These are phyloP conservation scores for Penicillium canariense DNA, from an alignment of 495 filamentous ascomycete species.

Conservation along the genomic window DNA sequence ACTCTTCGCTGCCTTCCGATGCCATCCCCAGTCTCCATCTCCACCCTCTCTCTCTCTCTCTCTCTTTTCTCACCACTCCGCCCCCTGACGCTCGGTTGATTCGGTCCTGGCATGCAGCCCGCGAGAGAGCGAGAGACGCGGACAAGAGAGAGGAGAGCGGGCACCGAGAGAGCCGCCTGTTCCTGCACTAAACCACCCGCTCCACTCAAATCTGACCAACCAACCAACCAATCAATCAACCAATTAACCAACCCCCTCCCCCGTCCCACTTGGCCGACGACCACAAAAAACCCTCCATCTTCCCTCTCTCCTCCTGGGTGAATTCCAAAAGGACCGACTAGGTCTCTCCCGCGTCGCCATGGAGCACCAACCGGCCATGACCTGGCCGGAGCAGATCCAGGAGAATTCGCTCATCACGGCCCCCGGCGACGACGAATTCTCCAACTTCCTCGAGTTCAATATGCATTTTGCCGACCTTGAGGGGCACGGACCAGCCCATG, in stretches of 20 bases:
- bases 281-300: too few relatives aligned
- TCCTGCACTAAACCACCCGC: too few relatives aligned
- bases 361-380: slow-evolving; percentile 41
- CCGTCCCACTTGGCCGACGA: neutral
- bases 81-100: too few relatives aligned
- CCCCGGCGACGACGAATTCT: slow-evolving; percentile 49
- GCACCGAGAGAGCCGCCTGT: too few relatives aligned
- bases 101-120: too few relatives aligned
- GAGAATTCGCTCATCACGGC: slow-evolving; percentile 32
- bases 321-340: neutral
- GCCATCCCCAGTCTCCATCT: too few relatives aligned
- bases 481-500: slow-evolving; percentile 38
- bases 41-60: too few relatives aligned
- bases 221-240: neutral
- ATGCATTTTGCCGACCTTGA: slow-evolving; percentile 50
- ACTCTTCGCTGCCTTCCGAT: too few relatives aligned
- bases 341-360: slow-evolving; percentile 20
- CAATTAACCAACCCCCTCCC: neutral
- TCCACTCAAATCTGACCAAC: neutral
- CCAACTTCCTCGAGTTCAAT: slow-evolving; percentile 53
- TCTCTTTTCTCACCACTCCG: too few relatives aligned
- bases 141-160: too few relatives aligned
- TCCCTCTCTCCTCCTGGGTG: neutral
- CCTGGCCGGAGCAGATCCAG: slow-evolving; percentile 43
- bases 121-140: too few relatives aligned